These are phyloP conservation scores for Nothomitra cinnamomea DNA, from an alignment of 2,329 filamentous ascomycete species.

Conservation along the genomic window DNA sequence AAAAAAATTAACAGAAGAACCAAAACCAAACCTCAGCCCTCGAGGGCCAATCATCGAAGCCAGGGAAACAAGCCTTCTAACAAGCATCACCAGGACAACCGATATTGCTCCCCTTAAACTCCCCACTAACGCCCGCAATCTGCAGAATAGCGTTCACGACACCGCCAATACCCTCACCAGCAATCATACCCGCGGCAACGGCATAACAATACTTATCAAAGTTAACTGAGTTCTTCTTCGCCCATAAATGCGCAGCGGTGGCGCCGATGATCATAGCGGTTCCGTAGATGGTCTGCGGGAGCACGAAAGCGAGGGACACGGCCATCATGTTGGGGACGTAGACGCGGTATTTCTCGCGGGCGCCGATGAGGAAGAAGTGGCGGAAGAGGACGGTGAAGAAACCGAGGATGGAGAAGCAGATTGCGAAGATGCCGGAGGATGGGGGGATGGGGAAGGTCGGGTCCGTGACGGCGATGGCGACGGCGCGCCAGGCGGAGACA, in stretches of 20 bases:
- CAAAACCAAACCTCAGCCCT: no score
- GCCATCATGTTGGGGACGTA: slow-evolving; percentile 48
- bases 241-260: slow-evolving; percentile 34
- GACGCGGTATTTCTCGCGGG: slow-evolving; percentile 34
- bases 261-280: slow-evolving; percentile 42
- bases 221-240: slow-evolving; percentile 31
- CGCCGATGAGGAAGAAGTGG: slow-evolving; percentile 36
- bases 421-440: slow-evolving; percentile 38
- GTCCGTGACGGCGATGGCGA: slow-evolving; percentile 43
- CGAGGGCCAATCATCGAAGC: no score
- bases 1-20: no score
- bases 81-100: slow-evolving; percentile 22
- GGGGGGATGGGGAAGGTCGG: slow-evolving; percentile 37
- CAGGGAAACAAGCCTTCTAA: not conserved
- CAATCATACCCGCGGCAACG: slow-evolving; percentile 42
- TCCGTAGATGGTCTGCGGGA: slow-evolving; percentile 38
- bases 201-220: slow-evolving; percentile 45
- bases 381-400: slow-evolving; percentile 34
- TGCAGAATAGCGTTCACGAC: slow-evolving; percentile 41
- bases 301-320: slow-evolving; percentile 39
- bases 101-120: slow-evolving; percentile 24
- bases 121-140: slow-evolving; percentile 26
- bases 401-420: slow-evolving; percentile 36
- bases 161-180: slow-evolving; percentile 45
- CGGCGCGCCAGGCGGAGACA: slow-evolving; percentile 48